These are phyloP conservation scores for Ustilago bromivora DNA, from an alignment of 1,284 basidiomycete species.

Conservation along the genomic window DNA sequence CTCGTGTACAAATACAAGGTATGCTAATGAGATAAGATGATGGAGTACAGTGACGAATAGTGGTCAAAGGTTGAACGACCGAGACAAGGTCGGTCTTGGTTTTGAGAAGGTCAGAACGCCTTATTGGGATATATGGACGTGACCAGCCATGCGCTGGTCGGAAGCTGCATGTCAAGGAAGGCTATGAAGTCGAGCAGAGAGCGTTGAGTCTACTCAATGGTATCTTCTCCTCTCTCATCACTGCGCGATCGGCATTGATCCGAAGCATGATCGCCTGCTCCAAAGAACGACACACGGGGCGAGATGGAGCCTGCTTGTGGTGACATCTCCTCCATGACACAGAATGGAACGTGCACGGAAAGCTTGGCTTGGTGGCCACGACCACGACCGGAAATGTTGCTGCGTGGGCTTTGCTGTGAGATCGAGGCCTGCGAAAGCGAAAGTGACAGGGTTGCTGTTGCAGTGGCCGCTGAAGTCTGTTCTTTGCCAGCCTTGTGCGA, in stretches of 20 bases:
- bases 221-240: conserved; percentile 12
- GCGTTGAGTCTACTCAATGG: neutral
- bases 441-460: conserved; percentile 8
- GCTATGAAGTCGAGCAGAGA: neutral
- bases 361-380: conserved; percentile 29
- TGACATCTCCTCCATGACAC: conserved; percentile 23
- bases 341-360: conserved; percentile 36
- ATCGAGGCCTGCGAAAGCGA: conserved; percentile 22
- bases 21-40: conserved; percentile 1
- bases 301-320: conserved; percentile 24
- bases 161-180: neutral
- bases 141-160: too few relatives aligned
- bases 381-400: conserved; percentile 39
- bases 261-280: conserved; percentile 10
- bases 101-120: neutral
- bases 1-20: conserved; percentile 8
- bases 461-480: conserved; percentile 6
- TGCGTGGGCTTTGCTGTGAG: conserved; percentile 39
- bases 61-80: neutral
- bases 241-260: conserved; percentile 17
- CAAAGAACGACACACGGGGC: conserved; percentile 26
- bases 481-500: conserved; percentile 16
- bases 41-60: neutral
- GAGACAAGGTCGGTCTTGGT: conserved; percentile 20
- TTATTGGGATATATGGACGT: conserved; percentile 12